Evolutionary conservation across 257 asterid species (phyloP), one percentile per base, ranked within the genome.

Genomic region (Petrea volubilis): DNA sequence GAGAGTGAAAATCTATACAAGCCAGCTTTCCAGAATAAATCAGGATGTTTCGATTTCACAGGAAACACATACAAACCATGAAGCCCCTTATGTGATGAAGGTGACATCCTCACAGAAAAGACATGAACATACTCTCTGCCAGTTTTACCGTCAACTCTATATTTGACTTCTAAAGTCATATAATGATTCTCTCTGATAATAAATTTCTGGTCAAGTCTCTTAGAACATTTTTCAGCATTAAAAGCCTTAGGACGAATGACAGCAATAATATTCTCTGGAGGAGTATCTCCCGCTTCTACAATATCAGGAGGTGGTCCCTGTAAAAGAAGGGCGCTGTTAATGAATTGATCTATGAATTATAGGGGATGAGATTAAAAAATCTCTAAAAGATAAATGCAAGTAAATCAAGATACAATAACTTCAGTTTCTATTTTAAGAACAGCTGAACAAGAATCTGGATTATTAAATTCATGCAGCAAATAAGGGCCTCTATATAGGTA

Each of bases 241-340:
- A 74, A 91, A 41, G 77, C 56, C 53, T 74, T 73, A 2, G 97
- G 96, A 56, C 91, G 94, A 75, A 91, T 36, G 31, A 91, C 82
- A 46, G 86, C 90, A 41, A 80, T 78, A 68, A 91, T 74, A 64
- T 75, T 71, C 44, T 72, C 72, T 0, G 92, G 92, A 68, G 72
- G 86, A 40, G 70, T 66, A 78, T 77, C 81, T 59, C 97, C 92
- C 52, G 84, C 90, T 67, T 82, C 72, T 58, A 86, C 73, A 34
- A 63, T 4, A 38, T 38, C 69, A 25, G 2, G 46, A 52, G 88
- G 89, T 50, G 85, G 41, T 51, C 70, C 90, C 97, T 91, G 83
- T 40, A 64, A 24, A 60, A 40, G 17, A 14, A 73, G 3, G 10
- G 53, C 6, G n/a, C n/a, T n/a, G n/a, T n/a, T 33, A 51, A 21